Base-by-base conservation (phyloP, 306 rosid species). In the Rosa multiflora region DNA sequence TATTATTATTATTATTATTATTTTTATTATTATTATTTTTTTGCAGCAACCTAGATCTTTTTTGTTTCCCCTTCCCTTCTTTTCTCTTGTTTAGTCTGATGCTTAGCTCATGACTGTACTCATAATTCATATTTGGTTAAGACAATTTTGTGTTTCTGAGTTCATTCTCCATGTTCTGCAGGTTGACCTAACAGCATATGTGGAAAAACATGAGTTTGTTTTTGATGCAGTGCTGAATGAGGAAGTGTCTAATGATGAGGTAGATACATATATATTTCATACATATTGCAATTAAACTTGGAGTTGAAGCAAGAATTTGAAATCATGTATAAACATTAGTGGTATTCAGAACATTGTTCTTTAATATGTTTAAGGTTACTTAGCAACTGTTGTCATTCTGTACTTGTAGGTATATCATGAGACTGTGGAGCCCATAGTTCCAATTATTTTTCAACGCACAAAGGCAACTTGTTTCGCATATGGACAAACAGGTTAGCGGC, bases 361-460 rank as follows among this genome's bases (percentile, higher is more conserved):
- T 1, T n/a, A 63, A 48, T 67, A 49, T 75, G 78, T 71, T 42
- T 26, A 21, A 26, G 70, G 48, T 55, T 72, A 26, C 23, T 58
- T 15, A 29, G 79, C 77, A 12, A 39, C 23, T 32, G 32, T 52
- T 70, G 70, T 79, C 74, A 67, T 70, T 21, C 42, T 77, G 26
- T 64, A 1, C 48, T 52, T 83, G 40, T 82, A 96, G 99, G 98
- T 96, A 20, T 96, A 96, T 80, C 90, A 85, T 83, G 98, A 96
- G 88, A 96, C 99, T 21, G 99, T 96, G 76, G 99, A 96, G 87
- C 99, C 99, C 80, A 93, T 96, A 78, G 98, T 96, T 89, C 99
- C 99, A 64, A 90, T 96, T 67, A 93, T 96, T 73, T 96, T 96
- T 83, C 97, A 96, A 75, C 94, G 99, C 74, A 96, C 98, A 48